Evolutionary conservation across 1,139 yeast genomes (phyloP).

Genomic region (Blastobotrys raffinosifermentans): DNA sequence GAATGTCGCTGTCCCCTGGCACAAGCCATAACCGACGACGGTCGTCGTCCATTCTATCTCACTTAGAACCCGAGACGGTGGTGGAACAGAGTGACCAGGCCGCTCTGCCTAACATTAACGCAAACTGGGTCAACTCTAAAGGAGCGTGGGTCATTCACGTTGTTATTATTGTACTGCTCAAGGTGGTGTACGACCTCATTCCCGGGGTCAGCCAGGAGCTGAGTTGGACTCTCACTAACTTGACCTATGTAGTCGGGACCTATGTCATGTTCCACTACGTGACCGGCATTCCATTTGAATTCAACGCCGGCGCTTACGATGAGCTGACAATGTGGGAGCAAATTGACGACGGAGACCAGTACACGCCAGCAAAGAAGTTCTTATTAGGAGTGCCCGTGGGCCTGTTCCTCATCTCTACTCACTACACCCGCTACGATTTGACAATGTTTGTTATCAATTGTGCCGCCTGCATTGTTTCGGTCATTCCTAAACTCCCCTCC

Average conservation of each 20-base stretch:
- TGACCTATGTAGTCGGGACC: constrained; percentile 84
- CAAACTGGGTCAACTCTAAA: constrained; percentile 92
- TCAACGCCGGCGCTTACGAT: constrained; percentile 94
- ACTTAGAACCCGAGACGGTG: constrained; percentile 85
- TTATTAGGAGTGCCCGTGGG: constrained; percentile 85
- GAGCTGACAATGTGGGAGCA: constrained; percentile 99
- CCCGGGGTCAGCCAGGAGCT: constrained; percentile 75
- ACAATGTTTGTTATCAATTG: constrained; percentile 75
- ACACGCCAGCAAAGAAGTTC: constrained; percentile 93
- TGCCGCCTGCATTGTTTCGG: constrained; percentile 71
- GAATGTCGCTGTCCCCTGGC: constrained; percentile 8
- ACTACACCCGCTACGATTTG: constrained; percentile 80
- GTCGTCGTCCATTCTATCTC: constrained; percentile 63
- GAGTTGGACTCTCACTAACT: constrained; percentile 91
- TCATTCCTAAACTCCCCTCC: constrained; percentile 80
- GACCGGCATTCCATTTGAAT: constrained; percentile 95
- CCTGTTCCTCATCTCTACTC: constrained; percentile 80
- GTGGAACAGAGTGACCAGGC: constrained; percentile 93
- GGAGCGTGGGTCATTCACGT: constrained; percentile 89
- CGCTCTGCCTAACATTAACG: constrained; percentile 81
- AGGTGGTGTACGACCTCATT: constrained; percentile 69
- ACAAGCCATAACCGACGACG: constrained; percentile 37
- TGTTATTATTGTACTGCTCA: constrained; percentile 68
- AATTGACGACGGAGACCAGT: constrained; percentile 93
- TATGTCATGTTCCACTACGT: constrained; percentile 95